Evolutionary conservation across 352 stramenopile genomes (phyloP).

Genomic region (Elongisporangium anandrum): DNA sequence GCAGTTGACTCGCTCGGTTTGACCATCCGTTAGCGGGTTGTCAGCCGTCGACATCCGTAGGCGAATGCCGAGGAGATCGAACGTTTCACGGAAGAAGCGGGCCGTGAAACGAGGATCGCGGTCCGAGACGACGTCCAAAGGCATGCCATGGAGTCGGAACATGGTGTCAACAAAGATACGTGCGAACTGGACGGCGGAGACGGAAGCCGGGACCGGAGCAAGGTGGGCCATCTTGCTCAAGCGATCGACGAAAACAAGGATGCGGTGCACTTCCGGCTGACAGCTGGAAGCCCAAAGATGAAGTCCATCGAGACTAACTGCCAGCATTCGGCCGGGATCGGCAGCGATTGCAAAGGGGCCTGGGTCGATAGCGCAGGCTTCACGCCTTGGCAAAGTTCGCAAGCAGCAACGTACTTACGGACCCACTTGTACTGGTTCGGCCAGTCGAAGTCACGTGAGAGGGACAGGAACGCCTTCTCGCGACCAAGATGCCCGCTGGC

Average conservation of each 20-base stretch:
- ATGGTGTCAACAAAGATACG: constrained; percentile 13
- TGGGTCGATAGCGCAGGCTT: constrained; percentile 6
- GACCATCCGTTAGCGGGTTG: constrained; percentile 16
- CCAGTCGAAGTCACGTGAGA: constrained; percentile 16
- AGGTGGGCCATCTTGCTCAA: constrained; percentile 22
- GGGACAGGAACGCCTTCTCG: constrained; percentile 20
- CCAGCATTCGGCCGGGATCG: constrained; percentile 5
- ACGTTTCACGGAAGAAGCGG: constrained; percentile 11
- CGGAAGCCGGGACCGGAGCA: neutral
- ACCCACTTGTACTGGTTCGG: constrained; percentile 28
- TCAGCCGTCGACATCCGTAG: constrained; percentile 14
- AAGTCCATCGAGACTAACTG: constrained; percentile 17
- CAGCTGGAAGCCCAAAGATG: constrained; percentile 10
- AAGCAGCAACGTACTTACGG: constrained; percentile 18
- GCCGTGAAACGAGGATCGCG: constrained; percentile 13
- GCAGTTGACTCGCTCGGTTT: constrained; percentile 20
- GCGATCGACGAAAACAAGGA: constrained; percentile 17
- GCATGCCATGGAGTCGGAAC: constrained; percentile 12
- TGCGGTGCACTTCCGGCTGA: constrained; percentile 1
- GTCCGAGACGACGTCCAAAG: constrained; percentile 13
- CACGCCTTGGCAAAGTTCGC: constrained; percentile 20
- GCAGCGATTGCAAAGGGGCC: constrained; percentile 5
- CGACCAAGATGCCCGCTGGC: constrained; percentile 15
- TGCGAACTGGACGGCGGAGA: constrained; percentile 8
- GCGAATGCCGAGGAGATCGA: constrained; percentile 9